Conservation (phyloP, 495 filamentous ascomycete species). For the Glonium stellatum region DNA sequence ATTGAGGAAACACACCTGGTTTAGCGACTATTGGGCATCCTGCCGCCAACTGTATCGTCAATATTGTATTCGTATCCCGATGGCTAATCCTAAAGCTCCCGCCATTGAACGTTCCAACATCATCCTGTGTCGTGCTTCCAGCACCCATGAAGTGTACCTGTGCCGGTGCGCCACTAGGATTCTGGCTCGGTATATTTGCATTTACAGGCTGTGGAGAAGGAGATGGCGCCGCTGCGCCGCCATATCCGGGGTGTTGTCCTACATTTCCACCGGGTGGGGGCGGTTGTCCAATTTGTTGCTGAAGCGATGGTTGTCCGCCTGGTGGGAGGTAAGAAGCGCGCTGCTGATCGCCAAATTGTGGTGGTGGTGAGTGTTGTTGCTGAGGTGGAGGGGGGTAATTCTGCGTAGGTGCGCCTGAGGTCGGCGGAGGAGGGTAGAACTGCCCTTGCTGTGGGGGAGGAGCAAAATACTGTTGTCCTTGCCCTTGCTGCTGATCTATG, state of each 20-base stretch:
- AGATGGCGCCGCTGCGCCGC: conserved; percentile 2
- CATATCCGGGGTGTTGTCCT: conserved; percentile 2
- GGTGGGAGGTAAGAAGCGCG: conserved; percentile 17
- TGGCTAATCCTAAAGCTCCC: conserved; percentile 91
- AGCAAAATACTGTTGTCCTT: conserved; percentile 35
- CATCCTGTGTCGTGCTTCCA: conserved; percentile 54
- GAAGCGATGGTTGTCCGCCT: conserved; percentile 18
- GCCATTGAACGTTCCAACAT: conserved; percentile 91
- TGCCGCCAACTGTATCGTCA: conserved; percentile 84
- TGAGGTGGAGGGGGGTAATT: conserved; percentile 16
- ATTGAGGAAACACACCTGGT: conserved; percentile 51
- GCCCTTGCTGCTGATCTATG: conserved; percentile 15
- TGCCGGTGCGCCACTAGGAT: conserved; percentile 44
- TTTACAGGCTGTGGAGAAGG: conserved; percentile 18
- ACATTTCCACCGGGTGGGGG: conserved; percentile 23
- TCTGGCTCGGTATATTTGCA: conserved; percentile 19
- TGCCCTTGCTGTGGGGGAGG: conserved; percentile 37
- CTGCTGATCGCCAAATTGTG: conserved; percentile 18
- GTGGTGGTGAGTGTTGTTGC: conserved; percentile 22
- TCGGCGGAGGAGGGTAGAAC: conserved; percentile 27
- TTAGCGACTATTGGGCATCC: conserved; percentile 77
- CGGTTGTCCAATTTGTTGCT: conserved; percentile 9
- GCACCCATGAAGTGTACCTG: conserved; percentile 55
- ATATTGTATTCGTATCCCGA: conserved; percentile 78
- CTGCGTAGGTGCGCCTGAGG: conserved; percentile 26